These are phyloP conservation scores for Westerdykella aurantiaca DNA, from an alignment of 2,329 filamentous ascomycete species.

Conservation along the genomic window DNA sequence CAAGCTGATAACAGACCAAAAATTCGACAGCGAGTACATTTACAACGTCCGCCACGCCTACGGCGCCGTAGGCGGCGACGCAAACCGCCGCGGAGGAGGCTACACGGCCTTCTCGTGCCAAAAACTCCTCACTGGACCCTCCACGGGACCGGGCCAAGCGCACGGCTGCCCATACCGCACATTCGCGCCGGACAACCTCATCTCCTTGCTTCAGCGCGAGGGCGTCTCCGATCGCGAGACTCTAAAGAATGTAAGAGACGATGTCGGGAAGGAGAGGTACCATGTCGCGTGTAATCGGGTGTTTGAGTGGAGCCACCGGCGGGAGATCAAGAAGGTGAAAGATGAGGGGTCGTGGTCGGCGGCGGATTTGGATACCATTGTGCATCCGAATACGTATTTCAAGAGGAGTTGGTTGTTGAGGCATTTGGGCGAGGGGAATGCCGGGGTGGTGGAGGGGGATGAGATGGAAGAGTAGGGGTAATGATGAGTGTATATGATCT, in stretches of 20 bases:
- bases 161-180: constrained; percentile 97
- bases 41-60: constrained; percentile 97
- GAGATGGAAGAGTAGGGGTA: constrained; percentile 32
- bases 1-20: constrained; percentile 81
- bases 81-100: constrained; percentile 76
- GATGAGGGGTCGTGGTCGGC: constrained; percentile 46
- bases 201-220: constrained; percentile 65
- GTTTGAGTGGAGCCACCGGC: constrained; percentile 80
- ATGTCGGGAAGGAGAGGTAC: constrained; percentile 81
- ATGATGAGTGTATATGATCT: not conserved
- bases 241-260: constrained; percentile 75
- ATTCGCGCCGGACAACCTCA: constrained; percentile 82
- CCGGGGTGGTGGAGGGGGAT: constrained; percentile 24
- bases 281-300: constrained; percentile 97
- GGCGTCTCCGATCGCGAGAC: constrained; percentile 75
- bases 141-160: constrained; percentile 77
- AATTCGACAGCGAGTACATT: constrained; percentile 94
- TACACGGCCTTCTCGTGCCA: constrained; percentile 93
- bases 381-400: constrained; percentile 97
- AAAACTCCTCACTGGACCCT: constrained; percentile 85
- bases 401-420: constrained; percentile 88
- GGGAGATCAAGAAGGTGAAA: constrained; percentile 47
- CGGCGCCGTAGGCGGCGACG: constrained; percentile 90
- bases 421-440: constrained; percentile 55
- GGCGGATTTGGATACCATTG: constrained; percentile 84